A percentile compares a stretch with the other conserved stretches of the same genome.
Evolutionary conservation across 1,284 basidiomycete species (phyloP).

Genomic region (Phellopilus nigrolimitatus): DNA sequence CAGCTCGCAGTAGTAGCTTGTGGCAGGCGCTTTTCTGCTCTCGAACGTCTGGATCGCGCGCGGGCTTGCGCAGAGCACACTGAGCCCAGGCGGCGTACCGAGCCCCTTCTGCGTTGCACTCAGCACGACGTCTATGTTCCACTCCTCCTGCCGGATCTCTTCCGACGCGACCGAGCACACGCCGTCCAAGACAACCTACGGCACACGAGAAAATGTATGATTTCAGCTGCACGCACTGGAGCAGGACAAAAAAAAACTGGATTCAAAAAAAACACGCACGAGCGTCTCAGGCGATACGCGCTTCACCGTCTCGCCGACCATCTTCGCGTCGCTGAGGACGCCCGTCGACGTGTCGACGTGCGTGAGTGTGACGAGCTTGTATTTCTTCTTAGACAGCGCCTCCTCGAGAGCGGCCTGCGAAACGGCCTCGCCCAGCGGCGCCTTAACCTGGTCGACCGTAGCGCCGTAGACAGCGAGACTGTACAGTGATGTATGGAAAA

Average conservation of each 20-base stretch:
- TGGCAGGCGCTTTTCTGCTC: conserved; percentile 62
- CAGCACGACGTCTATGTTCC: conserved; percentile 89
- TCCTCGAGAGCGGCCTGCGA: conserved; percentile 58
- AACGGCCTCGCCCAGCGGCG: conserved; percentile 79
- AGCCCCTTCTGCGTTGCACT: conserved; percentile 95
- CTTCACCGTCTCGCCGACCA: conserved; percentile 72
- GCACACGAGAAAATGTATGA: not conserved
- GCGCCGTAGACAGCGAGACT: conserved; percentile 89
- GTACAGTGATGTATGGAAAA: not conserved
- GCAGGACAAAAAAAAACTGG: not conserved
- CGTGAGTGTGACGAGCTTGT: conserved; percentile 90
- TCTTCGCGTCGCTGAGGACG: conserved; percentile 84
- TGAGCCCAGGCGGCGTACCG: conserved; percentile 91
- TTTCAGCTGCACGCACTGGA: conserved; percentile 6
- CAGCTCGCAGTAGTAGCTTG: conserved; percentile 88
- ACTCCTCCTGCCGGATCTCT: conserved; percentile 92
- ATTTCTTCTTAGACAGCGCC: conserved; percentile 79
- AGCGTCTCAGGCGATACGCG: conserved; percentile 84
- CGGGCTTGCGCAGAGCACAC: conserved; percentile 79
- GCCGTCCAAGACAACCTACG: conserved; percentile 79
- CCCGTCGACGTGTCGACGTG: conserved; percentile 93
- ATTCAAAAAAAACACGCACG: conserved; percentile 41
- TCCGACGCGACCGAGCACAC: conserved; percentile 97
- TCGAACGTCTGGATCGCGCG: conserved; percentile 74
- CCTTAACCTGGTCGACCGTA: conserved; percentile 82